Evolutionary conservation across 768 basidiomycete genomes (phyloP).

Genomic region (Tricholoma terreum): DNA sequence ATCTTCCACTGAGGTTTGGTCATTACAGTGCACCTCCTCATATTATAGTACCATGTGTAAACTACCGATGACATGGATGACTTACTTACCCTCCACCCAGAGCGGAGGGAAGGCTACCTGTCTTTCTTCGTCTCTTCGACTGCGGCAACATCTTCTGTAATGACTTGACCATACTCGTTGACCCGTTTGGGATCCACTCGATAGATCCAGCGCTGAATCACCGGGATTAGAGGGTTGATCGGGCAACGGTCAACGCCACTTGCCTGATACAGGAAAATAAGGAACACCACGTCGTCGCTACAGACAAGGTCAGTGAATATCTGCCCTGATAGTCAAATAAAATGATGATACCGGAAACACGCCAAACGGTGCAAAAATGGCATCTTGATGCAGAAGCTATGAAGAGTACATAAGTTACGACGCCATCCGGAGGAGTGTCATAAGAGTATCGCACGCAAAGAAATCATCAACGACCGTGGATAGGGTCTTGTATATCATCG

Average conservation of each 20-base stretch:
- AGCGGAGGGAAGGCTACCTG: slow-evolving; percentile 30
- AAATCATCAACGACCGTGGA: slow-evolving; percentile 91
- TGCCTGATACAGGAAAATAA: slow-evolving; percentile 91
- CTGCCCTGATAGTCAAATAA: slow-evolving; percentile 15
- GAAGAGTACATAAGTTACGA: slow-evolving; percentile 11
- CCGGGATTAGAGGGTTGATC: slow-evolving; percentile 15
- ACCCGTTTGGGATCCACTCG: slow-evolving; percentile 90
- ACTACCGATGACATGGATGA: slow-evolving; percentile 11
- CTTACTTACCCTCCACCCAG: slow-evolving; percentile 22
- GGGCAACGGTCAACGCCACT: slow-evolving; percentile 20
- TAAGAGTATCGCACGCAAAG: slow-evolving; percentile 61
- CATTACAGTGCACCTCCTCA: slow-evolving; percentile 20
- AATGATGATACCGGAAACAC: slow-evolving; percentile 58
- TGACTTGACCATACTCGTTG: slow-evolving; percentile 94
- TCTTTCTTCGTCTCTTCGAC: slow-evolving; percentile 58
- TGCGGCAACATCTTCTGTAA: slow-evolving; percentile 44
- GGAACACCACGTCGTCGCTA: slow-evolving; percentile 86
- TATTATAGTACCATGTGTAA: slow-evolving; percentile 8
- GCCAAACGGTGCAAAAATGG: slow-evolving; percentile 89
- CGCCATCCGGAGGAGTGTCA: slow-evolving; percentile 4
- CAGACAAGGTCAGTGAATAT: slow-evolving; percentile 18
- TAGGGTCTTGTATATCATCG: slow-evolving; percentile 94
- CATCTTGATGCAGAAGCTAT: slow-evolving; percentile 94
- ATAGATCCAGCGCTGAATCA: slow-evolving; percentile 89
- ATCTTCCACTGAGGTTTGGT: slow-evolving; percentile 3